Evolutionary conservation across 2,329 filamentous ascomycete genomes (phyloP), one percentile per base, ranked within the genome.

Genomic region (Cladophialophora exuberans): DNA sequence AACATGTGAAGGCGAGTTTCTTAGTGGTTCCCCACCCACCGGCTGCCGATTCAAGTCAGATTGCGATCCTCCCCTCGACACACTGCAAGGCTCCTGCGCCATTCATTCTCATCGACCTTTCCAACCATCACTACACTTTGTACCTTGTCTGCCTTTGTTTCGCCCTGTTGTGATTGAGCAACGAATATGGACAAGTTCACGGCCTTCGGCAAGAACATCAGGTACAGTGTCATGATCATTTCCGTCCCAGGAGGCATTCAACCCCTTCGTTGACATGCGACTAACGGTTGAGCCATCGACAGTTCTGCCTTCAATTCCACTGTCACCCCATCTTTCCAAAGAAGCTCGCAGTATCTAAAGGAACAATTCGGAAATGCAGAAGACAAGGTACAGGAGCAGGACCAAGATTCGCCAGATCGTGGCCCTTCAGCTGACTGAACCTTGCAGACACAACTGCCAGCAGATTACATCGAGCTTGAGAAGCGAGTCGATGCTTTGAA

Each of bases 401-500:
- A n/a, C n/a, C n/a, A n/a, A n/a, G n/a, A n/a, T n/a, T n/a, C n/a
- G n/a, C n/a, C n/a, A n/a, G n/a, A n/a, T n/a, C n/a, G n/a, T n/a
- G n/a, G n/a, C n/a, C n/a, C n/a, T n/a, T 28, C 23, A 13, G 49
- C 56, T 61, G 47, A 62, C 38, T 11, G 44, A 42, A 59, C 49
- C 39, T 43, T 22, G 13, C 48, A 96, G 90, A 99, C 94, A 62
- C 88, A 97, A 77, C 89, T 99, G 38, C 94, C 94, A 41, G 87
- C 92, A 65, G 94, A 97, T 76, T 99, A 99, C 76, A 89, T 97
- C 71, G 92, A 97, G 75, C 88, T 99, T 60, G 94, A 99, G 84
- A 97, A 97, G 83, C 87, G 93, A 64, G 91, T 97, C 68, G 94
- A 99, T 84, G 94, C 94, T 56, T 80, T 99, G 71, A 97, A 96